Conservation (phyloP, 768 basidiomycete genomes). For the Naganishia onofrii region DNA sequence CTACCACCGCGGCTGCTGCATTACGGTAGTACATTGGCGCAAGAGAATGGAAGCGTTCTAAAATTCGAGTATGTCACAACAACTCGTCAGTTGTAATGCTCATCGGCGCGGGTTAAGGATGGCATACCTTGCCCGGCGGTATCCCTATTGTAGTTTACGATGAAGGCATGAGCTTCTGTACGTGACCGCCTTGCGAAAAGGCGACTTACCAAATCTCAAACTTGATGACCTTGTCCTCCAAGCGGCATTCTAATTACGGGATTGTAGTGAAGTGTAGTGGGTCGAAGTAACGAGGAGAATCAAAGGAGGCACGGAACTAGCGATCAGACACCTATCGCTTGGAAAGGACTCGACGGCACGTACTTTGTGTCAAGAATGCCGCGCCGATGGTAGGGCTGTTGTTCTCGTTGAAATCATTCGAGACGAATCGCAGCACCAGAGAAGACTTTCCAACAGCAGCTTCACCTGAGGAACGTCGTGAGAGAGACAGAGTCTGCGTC, state of each 20-base stretch:
- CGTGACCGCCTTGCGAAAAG: not conserved
- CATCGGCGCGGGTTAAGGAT: not conserved
- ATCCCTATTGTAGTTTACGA: slow-evolving; percentile 39
- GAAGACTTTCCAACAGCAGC: slow-evolving; percentile 98
- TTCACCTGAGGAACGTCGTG: slow-evolving; percentile 66
- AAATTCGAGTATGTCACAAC: not conserved
- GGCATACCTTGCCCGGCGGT: slow-evolving; percentile 51
- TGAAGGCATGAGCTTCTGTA: not conserved
- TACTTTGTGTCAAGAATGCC: slow-evolving; percentile 61
- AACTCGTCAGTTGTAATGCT: not conserved
- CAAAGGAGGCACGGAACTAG: not conserved
- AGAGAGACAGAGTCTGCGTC: not conserved
- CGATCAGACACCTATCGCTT: not conserved
- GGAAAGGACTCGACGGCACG: slow-evolving; percentile 16
- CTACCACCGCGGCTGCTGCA: slow-evolving; percentile 94
- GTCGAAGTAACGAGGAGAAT: too few relatives aligned
- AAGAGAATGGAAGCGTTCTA: slow-evolving; percentile 93
- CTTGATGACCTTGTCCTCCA: slow-evolving; percentile 67
- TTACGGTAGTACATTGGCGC: slow-evolving; percentile 99
- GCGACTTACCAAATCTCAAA: slow-evolving; percentile 74
- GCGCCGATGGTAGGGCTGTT: slow-evolving; percentile 98
- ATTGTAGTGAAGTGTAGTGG: not conserved
- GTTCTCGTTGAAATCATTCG: slow-evolving; percentile 97
- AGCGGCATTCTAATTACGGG: slow-evolving; percentile 43
- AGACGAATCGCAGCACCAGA: slow-evolving; percentile 95